A percentile compares a stretch with the other conserved stretches of the same genome.
These are phyloP conservation scores for Geotrichum reessii DNA, from an alignment of 1,139 yeast species.

Conservation along the genomic window DNA sequence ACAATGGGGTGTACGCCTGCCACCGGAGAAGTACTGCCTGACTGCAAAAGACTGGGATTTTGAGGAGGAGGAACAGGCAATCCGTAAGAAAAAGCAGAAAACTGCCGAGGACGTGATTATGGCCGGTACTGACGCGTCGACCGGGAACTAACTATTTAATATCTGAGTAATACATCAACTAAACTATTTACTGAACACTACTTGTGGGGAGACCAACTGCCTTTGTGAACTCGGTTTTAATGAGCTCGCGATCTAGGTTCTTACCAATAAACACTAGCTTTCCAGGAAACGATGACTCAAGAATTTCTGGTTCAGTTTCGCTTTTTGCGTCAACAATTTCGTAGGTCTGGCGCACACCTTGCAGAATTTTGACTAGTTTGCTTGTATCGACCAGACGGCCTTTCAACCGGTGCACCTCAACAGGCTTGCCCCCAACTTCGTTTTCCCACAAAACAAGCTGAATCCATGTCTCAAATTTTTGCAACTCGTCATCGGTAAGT, in stretches of 20 bases:
- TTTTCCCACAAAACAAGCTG: constrained; percentile 69
- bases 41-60: constrained; percentile 74
- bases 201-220: background rate
- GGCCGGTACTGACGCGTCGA: background rate
- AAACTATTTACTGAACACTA: constrained; percentile 4
- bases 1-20: constrained; percentile 86
- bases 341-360: constrained; percentile 89
- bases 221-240: constrained; percentile 5
- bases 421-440: constrained; percentile 35
- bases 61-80: constrained; percentile 43
- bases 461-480: constrained; percentile 51
- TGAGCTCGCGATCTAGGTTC: constrained; percentile 36
- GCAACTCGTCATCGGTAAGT: constrained; percentile 37
- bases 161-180: background rate
- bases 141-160: background rate
- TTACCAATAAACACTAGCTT: constrained; percentile 85
- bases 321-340: constrained; percentile 60
- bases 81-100: constrained; percentile 20
- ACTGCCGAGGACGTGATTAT: constrained; percentile 28
- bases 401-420: constrained; percentile 76
- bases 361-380: constrained; percentile 58
- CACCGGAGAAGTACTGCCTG: constrained; percentile 95
- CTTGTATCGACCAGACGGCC: constrained; percentile 52
- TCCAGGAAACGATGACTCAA: constrained; percentile 36
- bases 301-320: constrained; percentile 35